phyloP scores from a whole-genome alignment of 2,329 filamentous ascomycete species.

The Drechslerella dactyloides region DNA sequence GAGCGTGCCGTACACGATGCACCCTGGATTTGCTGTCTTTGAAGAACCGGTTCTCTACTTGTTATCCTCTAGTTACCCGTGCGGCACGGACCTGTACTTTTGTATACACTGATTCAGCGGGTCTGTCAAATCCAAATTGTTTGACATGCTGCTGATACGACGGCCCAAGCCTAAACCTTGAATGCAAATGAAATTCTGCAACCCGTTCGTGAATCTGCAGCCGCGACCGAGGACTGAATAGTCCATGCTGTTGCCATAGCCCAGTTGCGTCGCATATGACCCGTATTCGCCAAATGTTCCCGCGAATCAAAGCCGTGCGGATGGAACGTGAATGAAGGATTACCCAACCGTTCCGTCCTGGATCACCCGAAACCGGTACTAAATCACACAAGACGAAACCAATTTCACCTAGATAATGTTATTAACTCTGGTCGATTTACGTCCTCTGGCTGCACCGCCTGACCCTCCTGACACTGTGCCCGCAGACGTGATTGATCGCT shows the following conservation, averaged over 20 bases:
- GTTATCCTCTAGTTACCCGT: constrained; percentile 14
- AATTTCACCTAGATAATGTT: background rate
- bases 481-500: too few relatives aligned
- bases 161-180: constrained; percentile 32
- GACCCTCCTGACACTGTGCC: too few relatives aligned
- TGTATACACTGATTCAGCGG: background rate
- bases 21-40: constrained; percentile 12
- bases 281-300: constrained; percentile 39
- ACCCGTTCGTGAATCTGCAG: background rate
- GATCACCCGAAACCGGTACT: background rate
- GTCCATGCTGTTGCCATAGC: background rate
- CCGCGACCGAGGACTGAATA: background rate
- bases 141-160: background rate
- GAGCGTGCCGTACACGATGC: background rate
- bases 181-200: background rate
- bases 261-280: background rate
- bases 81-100: constrained; percentile 45
- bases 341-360: constrained; percentile 23
- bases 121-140: constrained; percentile 2
- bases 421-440: background rate
- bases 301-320: constrained; percentile 14
- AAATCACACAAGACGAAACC: background rate
- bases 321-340: constrained; percentile 17
- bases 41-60: constrained; percentile 34
- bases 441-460: too few relatives aligned